A percentile compares a stretch with the other conserved stretches of the same genome.
Conservation (phyloP, 768 basidiomycete genomes). For the Coprinellus aureogranulatus region DNA sequence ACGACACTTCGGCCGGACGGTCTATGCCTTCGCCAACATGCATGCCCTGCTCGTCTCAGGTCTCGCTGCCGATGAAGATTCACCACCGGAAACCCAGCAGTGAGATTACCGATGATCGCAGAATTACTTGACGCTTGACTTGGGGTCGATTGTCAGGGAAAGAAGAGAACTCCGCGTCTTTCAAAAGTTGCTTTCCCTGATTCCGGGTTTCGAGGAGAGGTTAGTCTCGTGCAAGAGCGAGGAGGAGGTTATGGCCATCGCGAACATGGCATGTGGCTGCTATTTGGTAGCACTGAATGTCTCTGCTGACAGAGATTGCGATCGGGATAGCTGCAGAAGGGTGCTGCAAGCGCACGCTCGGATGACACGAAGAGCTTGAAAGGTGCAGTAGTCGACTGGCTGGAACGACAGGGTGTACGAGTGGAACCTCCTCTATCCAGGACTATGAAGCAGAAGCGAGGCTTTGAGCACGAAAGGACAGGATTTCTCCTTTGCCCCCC, state of each 20-base stretch:
- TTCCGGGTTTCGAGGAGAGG: not conserved
- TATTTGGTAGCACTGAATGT: too few relatives aligned
- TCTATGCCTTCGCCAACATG: not conserved
- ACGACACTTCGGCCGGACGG: not conserved
- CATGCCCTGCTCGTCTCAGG: not conserved
- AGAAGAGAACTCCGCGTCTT: not conserved
- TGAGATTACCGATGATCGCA: not conserved
- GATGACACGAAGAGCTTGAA: slow-evolving; percentile 1
- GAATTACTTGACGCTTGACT: too few relatives aligned
- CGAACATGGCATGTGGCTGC: not conserved
- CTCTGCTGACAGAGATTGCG: too few relatives aligned
- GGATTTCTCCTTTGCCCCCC: not conserved
- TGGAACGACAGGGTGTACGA: not conserved
- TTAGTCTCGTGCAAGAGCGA: not conserved
- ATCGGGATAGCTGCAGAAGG: slow-evolving; percentile 1
- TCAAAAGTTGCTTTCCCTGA: not conserved
- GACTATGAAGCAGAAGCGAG: not conserved
- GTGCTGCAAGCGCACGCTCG: not conserved
- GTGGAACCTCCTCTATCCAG: not conserved
- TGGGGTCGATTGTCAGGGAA: not conserved
- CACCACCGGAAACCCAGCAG: not conserved
- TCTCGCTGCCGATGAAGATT: not conserved
- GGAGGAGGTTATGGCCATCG: not conserved
- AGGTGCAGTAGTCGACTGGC: not conserved
- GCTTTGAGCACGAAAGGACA: not conserved